Conservation (phyloP, 371 early-diverging fungal species). For the Mucor irregularis region DNA sequence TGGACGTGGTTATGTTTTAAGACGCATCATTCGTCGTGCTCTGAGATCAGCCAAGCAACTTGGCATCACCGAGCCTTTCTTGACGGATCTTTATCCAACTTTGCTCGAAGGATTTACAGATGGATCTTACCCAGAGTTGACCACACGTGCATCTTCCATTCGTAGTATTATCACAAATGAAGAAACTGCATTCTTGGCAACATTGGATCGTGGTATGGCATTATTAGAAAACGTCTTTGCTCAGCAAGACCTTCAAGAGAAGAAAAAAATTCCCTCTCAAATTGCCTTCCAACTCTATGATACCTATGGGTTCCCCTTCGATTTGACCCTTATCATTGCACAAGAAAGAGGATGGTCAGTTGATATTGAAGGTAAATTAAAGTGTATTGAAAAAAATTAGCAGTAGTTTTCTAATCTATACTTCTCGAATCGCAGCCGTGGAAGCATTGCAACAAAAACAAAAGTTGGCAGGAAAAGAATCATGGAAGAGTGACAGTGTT, state of each 20-base stretch:
- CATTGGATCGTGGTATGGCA: conserved; percentile 64
- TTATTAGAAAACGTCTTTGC: conserved; percentile 61
- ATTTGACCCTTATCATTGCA: conserved; percentile 71
- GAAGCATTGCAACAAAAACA: conserved; percentile 56
- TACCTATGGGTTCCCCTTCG: conserved; percentile 79
- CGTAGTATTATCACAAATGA: conserved; percentile 63
- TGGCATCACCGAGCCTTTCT: conserved; percentile 62
- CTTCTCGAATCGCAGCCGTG: conserved; percentile 35
- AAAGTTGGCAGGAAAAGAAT: conserved; percentile 53
- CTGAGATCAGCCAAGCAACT: conserved; percentile 70
- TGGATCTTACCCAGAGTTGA: conserved; percentile 62
- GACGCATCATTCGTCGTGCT: conserved; percentile 77
- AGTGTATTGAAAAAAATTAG: background rate
- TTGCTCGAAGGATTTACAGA: conserved; percentile 54
- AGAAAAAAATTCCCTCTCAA: conserved; percentile 46
- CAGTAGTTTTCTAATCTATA: background rate
- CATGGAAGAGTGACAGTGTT: conserved; percentile 53
- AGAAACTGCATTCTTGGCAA: conserved; percentile 64
- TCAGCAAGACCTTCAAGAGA: conserved; percentile 36
- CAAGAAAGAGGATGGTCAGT: conserved; percentile 72
- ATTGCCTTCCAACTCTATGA: conserved; percentile 74
- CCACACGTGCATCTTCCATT: conserved; percentile 52
- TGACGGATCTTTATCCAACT: conserved; percentile 64
- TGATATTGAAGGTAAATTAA: conserved; percentile 49
- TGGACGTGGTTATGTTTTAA: conserved; percentile 78